Evolutionary conservation across 2,329 filamentous ascomycete genomes (phyloP), one percentile per base, ranked within the genome.

Genomic region (Ilyonectria mors-panacis): DNA sequence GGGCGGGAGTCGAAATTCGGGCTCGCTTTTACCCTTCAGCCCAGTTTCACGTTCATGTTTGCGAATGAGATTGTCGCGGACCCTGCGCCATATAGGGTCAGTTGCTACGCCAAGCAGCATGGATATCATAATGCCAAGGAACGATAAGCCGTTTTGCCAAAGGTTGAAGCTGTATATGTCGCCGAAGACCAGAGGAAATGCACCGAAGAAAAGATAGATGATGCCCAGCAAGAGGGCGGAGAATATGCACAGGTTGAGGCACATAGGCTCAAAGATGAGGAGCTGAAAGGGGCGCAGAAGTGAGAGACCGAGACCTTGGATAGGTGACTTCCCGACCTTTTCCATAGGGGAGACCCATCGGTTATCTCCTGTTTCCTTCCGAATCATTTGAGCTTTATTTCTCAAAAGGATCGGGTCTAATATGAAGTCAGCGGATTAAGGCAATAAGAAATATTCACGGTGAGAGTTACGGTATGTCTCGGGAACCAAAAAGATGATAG

Each of bases 191-290:
- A 97, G 83, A 5, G 92, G 88, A 75, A 97, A 97, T 0, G 94
- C 94, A 19, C 94, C 94, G 78, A 97, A 97, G 84, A 97, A 97
- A 42, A 97, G 88, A 78, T 97, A 97, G 2, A 97, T 83, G 48
- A 97, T 92, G 6, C 94, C 95, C 8, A 97, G 85, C 17, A 97
- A 84, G 60, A 98, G 89, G 42, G 94, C 93, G 1, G 93, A 93
- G 73, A 95, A 93, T 21, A 96, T 81, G 80, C 94, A 95, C 23
- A 98, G 89, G 71, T 90, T 90, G 65, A 96, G 83, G 66, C 91
- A 93, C 94, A 97, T 98, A 70, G 93, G 93, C 82, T 97, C 94
- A 59, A 93, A 87, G 56, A 91, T 80, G 60, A 98, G 86, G 6
- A 98, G 87, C 80, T 96, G 89, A 77, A 96, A 93, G 7, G 94